Base-by-base conservation (phyloP, 1,284 basidiomycete species). In the Schizopora paradoxa region DNA sequence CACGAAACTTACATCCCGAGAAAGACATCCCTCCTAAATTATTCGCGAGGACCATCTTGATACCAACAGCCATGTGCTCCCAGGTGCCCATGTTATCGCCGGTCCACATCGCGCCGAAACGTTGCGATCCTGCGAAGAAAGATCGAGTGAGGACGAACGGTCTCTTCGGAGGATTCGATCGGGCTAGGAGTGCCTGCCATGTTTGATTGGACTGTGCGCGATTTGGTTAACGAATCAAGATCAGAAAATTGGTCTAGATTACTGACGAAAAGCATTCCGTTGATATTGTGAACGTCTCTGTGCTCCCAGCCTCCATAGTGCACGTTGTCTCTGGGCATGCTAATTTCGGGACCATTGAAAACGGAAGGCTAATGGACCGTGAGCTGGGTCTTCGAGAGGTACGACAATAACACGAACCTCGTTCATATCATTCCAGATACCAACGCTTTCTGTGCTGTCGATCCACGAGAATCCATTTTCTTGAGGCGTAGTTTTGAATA, bases 381-480 rank as follows among this genome's bases (percentile, higher is more conserved):
- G n/a, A 49, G 54, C 31, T 22, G 32, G 19, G 14, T 25, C 34
- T 19, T 18, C 5, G n/a, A 14, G n/a, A 2, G 5, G 23, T 8
- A 23, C 21, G n/a, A 18, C 39, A 43, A 40, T 13, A 21, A 41
- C 2, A 59, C 67, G n/a, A 40, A 86, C 88, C 77, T 98, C 95
- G 61, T 97, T 98, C 95, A 99, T 99, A 63, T 99, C 95, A 65
- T 97, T 98, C 93, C 94, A 97, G 51, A 98, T 89, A 60, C 84
- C 86, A 7, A 97, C 77, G 56, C 83, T 80, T 38, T 82, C 78
- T 1, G 89, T 90, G 53, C 86, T 89, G 50, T 86, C 68, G 0
- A 70, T 74, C 87, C 86, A 90, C 2, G 77, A 68, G 77, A 79
- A 90, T 7, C 66, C 73, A 31, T 69, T 63, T 5, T 62, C 52